Evolutionary conservation across 352 stramenopile genomes (phyloP), one percentile per base, ranked within the genome.

Genomic region (Chrysophaeum taylorii): DNA sequence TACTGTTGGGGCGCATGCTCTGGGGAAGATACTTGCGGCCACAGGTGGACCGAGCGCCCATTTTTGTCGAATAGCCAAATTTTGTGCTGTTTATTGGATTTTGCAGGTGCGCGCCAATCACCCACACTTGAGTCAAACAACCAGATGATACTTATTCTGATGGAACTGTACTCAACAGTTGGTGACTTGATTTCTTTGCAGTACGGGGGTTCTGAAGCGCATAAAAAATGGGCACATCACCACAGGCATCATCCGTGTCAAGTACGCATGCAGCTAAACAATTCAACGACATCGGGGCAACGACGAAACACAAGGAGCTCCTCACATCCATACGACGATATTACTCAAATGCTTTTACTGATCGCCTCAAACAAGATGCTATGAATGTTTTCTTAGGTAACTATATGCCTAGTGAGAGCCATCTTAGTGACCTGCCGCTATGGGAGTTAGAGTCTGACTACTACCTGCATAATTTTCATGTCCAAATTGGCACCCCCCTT

Each of bases 361-460:
- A 99, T 82, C 92, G 89, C 23, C 83, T 94, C 4, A 98, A 98
- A 78, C 94, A 98, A 82, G 95, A 99, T 80, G 92, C 94, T 18
- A 98, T 99, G 81, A 99, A 99, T 76, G 86, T 99, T 14, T 99
- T 99, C 74, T 80, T 99, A 29, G 95, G 95, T 0, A 92, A 87
- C 63, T 90, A 84, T 62, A 62, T 88, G 33, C 82, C 82, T 14
- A 79, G 73, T 50, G 71, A 76, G 41, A 79, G n/a, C n/a, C n/a
- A n/a, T n/a, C n/a, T n/a, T n/a, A n/a, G 85, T 42, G 76, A 72
- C 35, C 71, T 80, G 50, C 83, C 84, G 64, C 69, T 91, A 14
- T 90, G 84, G 84, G 87, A 93, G 62, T 78, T 93, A 63, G 86
- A 93, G 48, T 87, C 76, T 67, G 87, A 93, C 67, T 92, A 89